phyloP scores from a whole-genome alignment of 306 rosid species.

The Prunus campanulata region DNA sequence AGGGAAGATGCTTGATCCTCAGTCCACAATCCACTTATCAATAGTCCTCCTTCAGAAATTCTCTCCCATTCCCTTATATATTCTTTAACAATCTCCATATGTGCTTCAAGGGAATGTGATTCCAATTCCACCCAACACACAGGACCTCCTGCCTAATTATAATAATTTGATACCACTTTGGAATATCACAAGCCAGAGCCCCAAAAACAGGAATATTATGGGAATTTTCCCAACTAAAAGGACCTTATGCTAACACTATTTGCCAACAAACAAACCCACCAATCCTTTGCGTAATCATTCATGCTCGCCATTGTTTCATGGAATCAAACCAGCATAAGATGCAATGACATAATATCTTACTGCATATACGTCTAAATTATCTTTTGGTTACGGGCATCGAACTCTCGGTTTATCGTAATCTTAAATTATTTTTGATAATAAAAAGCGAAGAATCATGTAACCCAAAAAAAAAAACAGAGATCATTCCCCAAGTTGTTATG shows the following conservation, averaged over 20 bases:
- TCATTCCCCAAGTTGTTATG: not conserved
- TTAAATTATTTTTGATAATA: not conserved
- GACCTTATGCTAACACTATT: not conserved
- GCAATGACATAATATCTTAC: not conserved
- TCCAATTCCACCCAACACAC: slow-evolving; percentile 19
- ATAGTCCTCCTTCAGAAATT: not conserved
- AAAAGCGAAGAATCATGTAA: not conserved
- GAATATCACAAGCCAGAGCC: not conserved
- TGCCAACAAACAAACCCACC: not conserved
- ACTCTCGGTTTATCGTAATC: not conserved
- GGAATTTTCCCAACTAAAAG: slow-evolving; percentile 7
- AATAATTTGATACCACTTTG: not conserved
- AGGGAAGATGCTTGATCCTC: not conserved
- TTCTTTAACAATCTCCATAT: not conserved
- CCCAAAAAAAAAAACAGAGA: not conserved
- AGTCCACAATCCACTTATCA: not conserved
- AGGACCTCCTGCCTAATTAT: not conserved
- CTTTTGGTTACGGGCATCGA: not conserved
- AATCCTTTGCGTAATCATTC: not conserved
- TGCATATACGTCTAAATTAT: not conserved
- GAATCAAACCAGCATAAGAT: slow-evolving; percentile 20
- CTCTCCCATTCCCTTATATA: not conserved
- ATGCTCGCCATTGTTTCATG: not conserved
- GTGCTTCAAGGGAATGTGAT: slow-evolving; percentile 35
- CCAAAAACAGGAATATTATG: not conserved